These are phyloP conservation scores for Pyrenophora teres DNA, from an alignment of 2,329 filamentous ascomycete genomes.

Conservation along the genomic window DNA sequence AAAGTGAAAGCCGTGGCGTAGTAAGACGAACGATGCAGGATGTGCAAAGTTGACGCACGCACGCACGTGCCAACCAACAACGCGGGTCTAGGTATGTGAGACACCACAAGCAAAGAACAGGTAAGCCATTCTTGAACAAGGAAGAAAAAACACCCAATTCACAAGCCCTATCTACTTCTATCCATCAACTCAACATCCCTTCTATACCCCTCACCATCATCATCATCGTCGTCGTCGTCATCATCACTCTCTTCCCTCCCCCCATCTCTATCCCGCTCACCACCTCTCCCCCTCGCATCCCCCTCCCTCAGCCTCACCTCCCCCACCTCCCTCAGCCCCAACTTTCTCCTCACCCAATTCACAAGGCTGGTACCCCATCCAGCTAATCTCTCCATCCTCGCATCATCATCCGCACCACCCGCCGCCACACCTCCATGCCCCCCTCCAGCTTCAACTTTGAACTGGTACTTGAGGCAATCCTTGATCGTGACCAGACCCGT, in stretches of 20 bases:
- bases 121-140: no score
- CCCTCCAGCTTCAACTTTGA: slow-evolving; percentile 78
- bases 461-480: slow-evolving; percentile 95
- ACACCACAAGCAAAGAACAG: no score
- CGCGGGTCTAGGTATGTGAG: no score
- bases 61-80: no score
- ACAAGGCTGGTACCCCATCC: slow-evolving; percentile 21
- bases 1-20: no score
- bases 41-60: no score
- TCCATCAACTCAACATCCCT: slow-evolving; percentile 9
- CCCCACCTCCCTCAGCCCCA: slow-evolving; percentile 22
- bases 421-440: slow-evolving; percentile 5
- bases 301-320: slow-evolving; percentile 27
- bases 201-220: slow-evolving; percentile 4
- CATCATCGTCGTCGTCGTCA: slow-evolving; percentile 2
- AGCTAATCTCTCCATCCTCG: slow-evolving; percentile 39
- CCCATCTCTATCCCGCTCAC: slow-evolving; percentile 4
- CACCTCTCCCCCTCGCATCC: background rate
- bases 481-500: slow-evolving; percentile 91
- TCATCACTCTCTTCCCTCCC: slow-evolving; percentile 10
- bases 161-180: slow-evolving; percentile 18
- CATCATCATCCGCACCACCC: slow-evolving; percentile 23
- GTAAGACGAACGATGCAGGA: no score
- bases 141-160: no score
- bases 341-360: slow-evolving; percentile 28